Conservation (phyloP, 371 early-diverging fungal genomes). For the Lichtheimia ornata region DNA sequence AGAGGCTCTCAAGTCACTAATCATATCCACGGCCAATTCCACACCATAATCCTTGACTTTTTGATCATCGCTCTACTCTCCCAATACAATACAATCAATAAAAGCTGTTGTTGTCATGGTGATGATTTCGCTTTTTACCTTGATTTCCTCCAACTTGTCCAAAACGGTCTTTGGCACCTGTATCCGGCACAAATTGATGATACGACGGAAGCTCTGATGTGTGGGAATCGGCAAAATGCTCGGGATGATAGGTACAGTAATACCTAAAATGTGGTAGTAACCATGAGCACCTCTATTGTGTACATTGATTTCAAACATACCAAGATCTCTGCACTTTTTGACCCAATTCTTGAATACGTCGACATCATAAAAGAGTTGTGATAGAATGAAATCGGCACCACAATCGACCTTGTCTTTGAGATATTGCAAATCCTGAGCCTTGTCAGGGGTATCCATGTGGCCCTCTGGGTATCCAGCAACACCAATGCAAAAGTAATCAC, state of each 20-base stretch:
- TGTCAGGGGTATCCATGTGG: slow-evolving; percentile 75
- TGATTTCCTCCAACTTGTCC: slow-evolving; percentile 76
- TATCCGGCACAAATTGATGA: slow-evolving; percentile 82
- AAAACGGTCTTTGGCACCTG: slow-evolving; percentile 73
- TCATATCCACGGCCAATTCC: slow-evolving; percentile 70
- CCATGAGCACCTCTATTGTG: background rate
- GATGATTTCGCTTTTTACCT: slow-evolving; percentile 35
- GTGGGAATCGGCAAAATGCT: slow-evolving; percentile 95
- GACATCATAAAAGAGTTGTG: slow-evolving; percentile 91
- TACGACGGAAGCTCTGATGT: slow-evolving; percentile 87
- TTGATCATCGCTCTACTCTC: slow-evolving; percentile 78
- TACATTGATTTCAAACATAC: slow-evolving; percentile 26
- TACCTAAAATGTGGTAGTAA: slow-evolving; percentile 41
- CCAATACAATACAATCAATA: background rate
- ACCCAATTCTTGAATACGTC: slow-evolving; percentile 80
- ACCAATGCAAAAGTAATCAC: slow-evolving; percentile 94
- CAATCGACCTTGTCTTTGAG: slow-evolving; percentile 87
- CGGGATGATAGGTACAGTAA: slow-evolving; percentile 87
- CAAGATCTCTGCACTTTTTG: slow-evolving; percentile 58
- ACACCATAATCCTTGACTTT: slow-evolving; percentile 94
- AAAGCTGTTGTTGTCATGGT: background rate
- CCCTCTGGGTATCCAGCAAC: slow-evolving; percentile 98
- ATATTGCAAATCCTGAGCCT: slow-evolving; percentile 48
- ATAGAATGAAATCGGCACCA: slow-evolving; percentile 94
- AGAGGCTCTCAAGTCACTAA: slow-evolving; percentile 54